Base-by-base conservation (phyloP, 768 basidiomycete genomes). In the Kockovaella imperatae region DNA sequence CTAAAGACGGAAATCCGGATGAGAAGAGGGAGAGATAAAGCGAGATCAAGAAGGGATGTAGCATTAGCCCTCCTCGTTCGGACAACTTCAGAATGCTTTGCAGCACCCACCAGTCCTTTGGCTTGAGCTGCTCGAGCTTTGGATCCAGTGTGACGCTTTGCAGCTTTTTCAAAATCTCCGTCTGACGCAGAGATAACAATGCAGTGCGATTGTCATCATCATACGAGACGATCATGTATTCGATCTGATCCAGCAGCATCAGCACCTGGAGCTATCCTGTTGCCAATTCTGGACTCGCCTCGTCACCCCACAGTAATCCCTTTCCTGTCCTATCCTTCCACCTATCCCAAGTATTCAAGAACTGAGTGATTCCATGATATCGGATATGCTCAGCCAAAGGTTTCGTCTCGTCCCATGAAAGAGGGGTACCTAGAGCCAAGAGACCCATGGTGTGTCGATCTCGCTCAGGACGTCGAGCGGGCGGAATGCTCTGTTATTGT, bases 221-320 rank as follows among this genome's bases (percentile, higher is more conserved):
- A 69, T 93, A 84, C 8, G 82, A 76, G 49, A 96, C 76, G 53
- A 97, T 85, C 83, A 97, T 87, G 70, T 97, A 97, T 69, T 99
- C 95, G 57, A 99, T 77, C 91, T 95, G n/a, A 64, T 38, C n/a
- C 40, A 17, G 58, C 25, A 23, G 39, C 35, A 14, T 46, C 8
- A 21, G 24, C 24, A 10, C 31, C 20, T 11, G 11, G 20, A 41
- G 32, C 45, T 46, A 13, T 14, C 8, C 20, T 17, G 4, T 46
- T 5, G n/a, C 17, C 31, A 24, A 10, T 20, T 26, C 20, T 44
- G n/a, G 4, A 59, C 72, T 47, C 70, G 93, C 93, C 84, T 99
- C 95, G 65, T 99, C 95, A 15, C 95, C 95, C 95, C 95, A 99
- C 10, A 95, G 78, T 25, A 99, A 75, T 55, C 88, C 86, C 63